phyloP scores from a whole-genome alignment of 2,329 filamentous ascomycete species.

The Hypoxylon sp. region DNA sequence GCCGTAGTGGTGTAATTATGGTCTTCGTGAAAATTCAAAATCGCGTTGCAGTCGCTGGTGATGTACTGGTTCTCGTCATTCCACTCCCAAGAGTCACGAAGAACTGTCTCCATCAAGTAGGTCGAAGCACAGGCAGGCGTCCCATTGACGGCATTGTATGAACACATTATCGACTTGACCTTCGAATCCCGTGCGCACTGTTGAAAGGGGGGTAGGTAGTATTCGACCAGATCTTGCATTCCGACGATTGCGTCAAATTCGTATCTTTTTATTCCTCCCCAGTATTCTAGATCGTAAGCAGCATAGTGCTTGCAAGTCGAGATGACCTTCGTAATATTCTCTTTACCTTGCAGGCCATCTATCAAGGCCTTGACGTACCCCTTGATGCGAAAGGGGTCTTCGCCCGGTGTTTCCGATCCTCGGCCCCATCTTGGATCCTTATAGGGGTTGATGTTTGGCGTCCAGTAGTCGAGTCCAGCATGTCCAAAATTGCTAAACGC shows the following conservation, averaged over 20 bases:
- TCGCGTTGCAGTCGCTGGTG: constrained; percentile 75
- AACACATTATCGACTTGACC: constrained; percentile 73
- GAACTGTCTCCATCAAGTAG: constrained; percentile 73
- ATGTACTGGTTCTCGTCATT: constrained; percentile 73
- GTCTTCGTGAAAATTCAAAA: constrained; percentile 68
- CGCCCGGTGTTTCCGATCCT: constrained; percentile 52
- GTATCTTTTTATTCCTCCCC: constrained; percentile 61
- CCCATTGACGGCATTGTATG: constrained; percentile 76
- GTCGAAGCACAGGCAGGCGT: constrained; percentile 74
- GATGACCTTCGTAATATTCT: constrained; percentile 59
- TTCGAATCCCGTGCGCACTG: constrained; percentile 71
- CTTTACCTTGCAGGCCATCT: constrained; percentile 64
- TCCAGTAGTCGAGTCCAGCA: constrained; percentile 52
- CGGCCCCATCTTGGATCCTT: constrained; percentile 52
- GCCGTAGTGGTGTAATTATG: constrained; percentile 58
- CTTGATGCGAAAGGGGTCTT: constrained; percentile 60
- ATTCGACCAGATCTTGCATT: constrained; percentile 75
- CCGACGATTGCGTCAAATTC: constrained; percentile 70
- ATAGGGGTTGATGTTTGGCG: constrained; percentile 52
- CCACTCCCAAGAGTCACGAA: constrained; percentile 77
- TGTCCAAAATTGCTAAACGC: constrained; percentile 53
- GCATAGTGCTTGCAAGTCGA: constrained; percentile 73
- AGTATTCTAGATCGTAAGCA: constrained; percentile 69
- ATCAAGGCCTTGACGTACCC: constrained; percentile 68
- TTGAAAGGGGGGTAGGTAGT: constrained; percentile 77